phyloP scores from a whole-genome alignment of 2,329 filamentous ascomycete species.

The Diaporthe longicolla region DNA sequence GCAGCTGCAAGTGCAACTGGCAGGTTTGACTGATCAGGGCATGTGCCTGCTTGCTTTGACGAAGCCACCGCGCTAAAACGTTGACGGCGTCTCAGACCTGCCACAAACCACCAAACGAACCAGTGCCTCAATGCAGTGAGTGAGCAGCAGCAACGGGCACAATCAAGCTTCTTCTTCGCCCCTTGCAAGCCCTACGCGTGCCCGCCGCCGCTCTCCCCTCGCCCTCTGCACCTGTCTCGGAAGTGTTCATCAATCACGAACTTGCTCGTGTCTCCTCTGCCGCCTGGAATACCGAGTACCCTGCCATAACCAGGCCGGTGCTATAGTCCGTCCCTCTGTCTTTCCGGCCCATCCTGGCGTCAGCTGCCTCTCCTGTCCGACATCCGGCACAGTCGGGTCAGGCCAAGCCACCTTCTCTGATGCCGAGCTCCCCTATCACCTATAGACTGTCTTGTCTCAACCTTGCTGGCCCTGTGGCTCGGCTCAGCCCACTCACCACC shows the following conservation, averaged over 20 bases:
- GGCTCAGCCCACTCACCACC: neutral
- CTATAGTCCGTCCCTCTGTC: neutral
- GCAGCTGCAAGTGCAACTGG: neutral
- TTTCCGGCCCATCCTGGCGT: conserved; percentile 24
- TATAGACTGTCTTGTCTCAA: conserved; percentile 32
- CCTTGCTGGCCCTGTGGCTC: conserved; percentile 24
- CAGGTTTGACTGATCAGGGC: conserved; percentile 38
- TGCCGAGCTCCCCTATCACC: conserved; percentile 30
- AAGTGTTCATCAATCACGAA: conserved; percentile 17
- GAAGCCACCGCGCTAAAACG: conserved; percentile 53
- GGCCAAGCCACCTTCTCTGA: conserved; percentile 31
- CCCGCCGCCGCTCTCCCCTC: neutral
- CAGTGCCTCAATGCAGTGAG: conserved; percentile 29
- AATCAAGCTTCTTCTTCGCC: neutral
- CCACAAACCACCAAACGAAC: conserved; percentile 33
- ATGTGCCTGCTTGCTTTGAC: conserved; percentile 49
- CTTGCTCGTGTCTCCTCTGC: neutral
- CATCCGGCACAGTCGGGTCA: conserved; percentile 16
- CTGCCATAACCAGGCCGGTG: conserved; percentile 10
- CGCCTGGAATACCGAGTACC: conserved; percentile 1
- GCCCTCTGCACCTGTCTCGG: conserved; percentile 18
- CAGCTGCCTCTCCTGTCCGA: conserved; percentile 10
- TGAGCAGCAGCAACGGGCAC: neutral
- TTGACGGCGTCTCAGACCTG: conserved; percentile 51
- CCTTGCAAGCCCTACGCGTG: neutral